Evolutionary conservation across 2,329 filamentous ascomycete genomes (phyloP).

Genomic region (Alternaria consortialis): DNA sequence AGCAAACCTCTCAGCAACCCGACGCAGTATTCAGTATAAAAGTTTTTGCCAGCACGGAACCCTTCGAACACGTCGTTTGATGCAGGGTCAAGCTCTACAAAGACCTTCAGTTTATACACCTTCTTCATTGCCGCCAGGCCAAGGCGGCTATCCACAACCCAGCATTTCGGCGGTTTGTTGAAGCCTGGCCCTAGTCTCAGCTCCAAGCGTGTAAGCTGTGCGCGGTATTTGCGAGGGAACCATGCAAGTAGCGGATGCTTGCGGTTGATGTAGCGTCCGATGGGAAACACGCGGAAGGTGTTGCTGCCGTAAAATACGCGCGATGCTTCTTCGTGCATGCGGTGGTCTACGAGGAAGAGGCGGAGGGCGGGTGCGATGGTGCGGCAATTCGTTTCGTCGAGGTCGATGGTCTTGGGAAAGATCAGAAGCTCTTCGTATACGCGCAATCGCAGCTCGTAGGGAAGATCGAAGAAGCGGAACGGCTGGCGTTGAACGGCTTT

Average conservation of each 20-base stretch:
- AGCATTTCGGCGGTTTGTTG: slow-evolving; percentile 73
- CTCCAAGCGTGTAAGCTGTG: slow-evolving; percentile 70
- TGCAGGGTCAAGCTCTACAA: slow-evolving; percentile 76
- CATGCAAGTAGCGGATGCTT: slow-evolving; percentile 76
- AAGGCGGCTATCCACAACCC: slow-evolving; percentile 72
- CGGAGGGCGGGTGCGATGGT: slow-evolving; percentile 67
- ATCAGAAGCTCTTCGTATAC: slow-evolving; percentile 60
- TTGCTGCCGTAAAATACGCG: slow-evolving; percentile 62
- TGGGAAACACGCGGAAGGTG: slow-evolving; percentile 63
- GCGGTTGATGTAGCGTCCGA: slow-evolving; percentile 71
- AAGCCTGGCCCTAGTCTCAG: slow-evolving; percentile 77
- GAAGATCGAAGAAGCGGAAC: slow-evolving; percentile 64
- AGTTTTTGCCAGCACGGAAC: slow-evolving; percentile 71
- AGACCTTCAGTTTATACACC: slow-evolving; percentile 69
- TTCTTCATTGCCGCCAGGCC: slow-evolving; percentile 70
- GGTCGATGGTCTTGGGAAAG: slow-evolving; percentile 67
- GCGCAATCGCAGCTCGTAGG: slow-evolving; percentile 62
- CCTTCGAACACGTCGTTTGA: slow-evolving; percentile 71
- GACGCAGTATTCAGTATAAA: slow-evolving; percentile 74
- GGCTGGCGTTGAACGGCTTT: slow-evolving; percentile 23
- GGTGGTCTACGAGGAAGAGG: slow-evolving; percentile 69
- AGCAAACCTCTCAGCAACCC: slow-evolving; percentile 67
- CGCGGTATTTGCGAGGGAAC: slow-evolving; percentile 68
- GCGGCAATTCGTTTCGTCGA: slow-evolving; percentile 72
- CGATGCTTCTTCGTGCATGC: slow-evolving; percentile 61